Evolutionary conservation across 129 eudicot species (phyloP), one percentile per base, ranked within the genome.

Genomic region (Flaveria sonorensis): DNA sequence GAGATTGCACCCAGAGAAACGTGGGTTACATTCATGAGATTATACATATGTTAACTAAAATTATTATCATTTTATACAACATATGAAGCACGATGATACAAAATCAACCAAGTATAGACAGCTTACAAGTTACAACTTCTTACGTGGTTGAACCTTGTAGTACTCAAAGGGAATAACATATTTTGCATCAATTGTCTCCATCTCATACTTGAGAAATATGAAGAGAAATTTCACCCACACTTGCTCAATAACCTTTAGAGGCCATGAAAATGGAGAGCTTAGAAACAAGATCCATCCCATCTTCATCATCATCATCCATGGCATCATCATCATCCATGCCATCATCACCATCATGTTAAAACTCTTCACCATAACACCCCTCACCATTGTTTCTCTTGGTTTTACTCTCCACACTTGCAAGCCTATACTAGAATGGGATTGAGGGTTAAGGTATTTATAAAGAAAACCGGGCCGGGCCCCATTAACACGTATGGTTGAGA

Each of bases 101-200:
- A 64, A 7, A 64, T 24, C 47, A 10, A 64, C 10, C 12, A 24
- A 23, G 24, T 21, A 23, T 28, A 26, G n/a, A 45, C 23, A 51
- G 74, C 70, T 73, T 73, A 66, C 73, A 72, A 36, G 40, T 36
- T 36, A 36, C 40, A 6, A 79, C 74, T 75, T 73, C 14, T 73
- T 52, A 66, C 55, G 1, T 7, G 79, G 75, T 56, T 57, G 75
- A 32, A 80, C 64, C 18, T 73, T 80, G 75, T 80, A 80, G 75
- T 80, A 80, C 69, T 80, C 79, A 45, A 66, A 80, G 15, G 84
- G 84, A 65, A 80, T 73, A 43, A 80, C 84, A 67, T 80, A 80
- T 42, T n/a, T 13, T 28, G 84, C 75, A 18, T 80, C 30, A 13
- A 80, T 68, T 2, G 79, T 73, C 75, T 80, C 83, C 79, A 80